Evolutionary conservation across 1,284 basidiomycete genomes (phyloP).

Genomic region (Phellinidium pouzarii): DNA sequence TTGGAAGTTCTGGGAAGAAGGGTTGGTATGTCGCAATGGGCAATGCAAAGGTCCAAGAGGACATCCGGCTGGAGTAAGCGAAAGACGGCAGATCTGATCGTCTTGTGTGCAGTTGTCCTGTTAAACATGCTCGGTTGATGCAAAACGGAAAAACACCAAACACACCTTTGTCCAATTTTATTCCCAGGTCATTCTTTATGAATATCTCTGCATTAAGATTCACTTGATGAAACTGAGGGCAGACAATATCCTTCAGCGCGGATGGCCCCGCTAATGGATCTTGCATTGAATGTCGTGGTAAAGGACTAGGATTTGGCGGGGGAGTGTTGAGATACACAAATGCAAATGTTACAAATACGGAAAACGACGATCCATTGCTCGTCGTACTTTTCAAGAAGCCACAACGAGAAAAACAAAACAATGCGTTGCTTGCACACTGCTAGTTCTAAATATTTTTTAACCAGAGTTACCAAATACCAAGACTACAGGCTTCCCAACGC

Average conservation of each 20-base stretch:
- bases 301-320: not conserved
- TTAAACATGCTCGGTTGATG: conserved; percentile 12
- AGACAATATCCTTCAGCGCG: conserved; percentile 65
- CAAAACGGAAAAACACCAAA: conserved; percentile 18
- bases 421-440: too few relatives aligned
- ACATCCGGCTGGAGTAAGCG: conserved; percentile 75
- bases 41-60: conserved; percentile 84
- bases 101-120: conserved; percentile 41
- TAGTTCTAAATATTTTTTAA: not conserved
- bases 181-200: conserved; percentile 76
- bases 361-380: not conserved
- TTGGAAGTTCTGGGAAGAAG: conserved; percentile 83
- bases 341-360: not conserved
- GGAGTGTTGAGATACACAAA: too few relatives aligned
- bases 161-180: conserved; percentile 90
- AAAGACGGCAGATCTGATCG: conserved; percentile 85
- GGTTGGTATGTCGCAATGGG: conserved; percentile 84
- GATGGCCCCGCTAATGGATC: conserved; percentile 61
- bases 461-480: conserved; percentile 14
- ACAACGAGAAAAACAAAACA: too few relatives aligned
- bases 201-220: conserved; percentile 81
- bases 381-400: not conserved
- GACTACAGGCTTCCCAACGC: conserved; percentile 3
- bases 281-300: conserved; percentile 27
- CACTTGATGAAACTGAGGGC: conserved; percentile 91